These are phyloP conservation scores for Oropetium thomaeum DNA, from an alignment of 176 grass and related monocot species.

Conservation along the genomic window DNA sequence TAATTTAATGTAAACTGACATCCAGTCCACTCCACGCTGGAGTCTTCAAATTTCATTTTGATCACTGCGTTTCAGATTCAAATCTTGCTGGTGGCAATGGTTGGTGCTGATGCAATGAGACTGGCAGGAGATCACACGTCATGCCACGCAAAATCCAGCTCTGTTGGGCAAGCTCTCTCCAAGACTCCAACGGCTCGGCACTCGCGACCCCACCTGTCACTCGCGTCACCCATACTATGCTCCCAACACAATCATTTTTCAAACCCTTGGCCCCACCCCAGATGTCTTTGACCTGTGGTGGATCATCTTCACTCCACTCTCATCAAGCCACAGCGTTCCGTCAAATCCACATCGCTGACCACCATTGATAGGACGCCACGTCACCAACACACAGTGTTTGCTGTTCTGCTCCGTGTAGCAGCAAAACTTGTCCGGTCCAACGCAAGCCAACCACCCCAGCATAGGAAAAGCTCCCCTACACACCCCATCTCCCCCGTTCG, in stretches of 20 bases:
- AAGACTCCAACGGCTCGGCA: constrained; percentile 21
- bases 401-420: neutral
- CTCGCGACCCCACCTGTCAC: constrained; percentile 14
- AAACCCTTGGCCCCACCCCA: neutral
- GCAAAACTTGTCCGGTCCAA: neutral
- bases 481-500: neutral
- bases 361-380: neutral
- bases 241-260: constrained; percentile 14
- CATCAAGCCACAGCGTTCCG: neutral
- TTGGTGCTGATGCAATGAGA: neutral
- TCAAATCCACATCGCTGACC: neutral
- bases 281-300: constrained; percentile 25
- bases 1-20: neutral
- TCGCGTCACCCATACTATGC: neutral
- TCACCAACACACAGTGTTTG: neutral
- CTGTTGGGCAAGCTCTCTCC: no score
- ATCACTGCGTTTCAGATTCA: constrained; percentile 16
- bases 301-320: no score
- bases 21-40: neutral
- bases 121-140: neutral
- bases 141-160: neutral
- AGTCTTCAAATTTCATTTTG: neutral
- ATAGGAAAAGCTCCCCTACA: neutral
- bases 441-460: neutral
- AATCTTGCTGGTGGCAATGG: constrained; percentile 25